Evolutionary conservation across 805 yeast species (phyloP).

Genomic region (Hanseniaspora guilliermondii): DNA sequence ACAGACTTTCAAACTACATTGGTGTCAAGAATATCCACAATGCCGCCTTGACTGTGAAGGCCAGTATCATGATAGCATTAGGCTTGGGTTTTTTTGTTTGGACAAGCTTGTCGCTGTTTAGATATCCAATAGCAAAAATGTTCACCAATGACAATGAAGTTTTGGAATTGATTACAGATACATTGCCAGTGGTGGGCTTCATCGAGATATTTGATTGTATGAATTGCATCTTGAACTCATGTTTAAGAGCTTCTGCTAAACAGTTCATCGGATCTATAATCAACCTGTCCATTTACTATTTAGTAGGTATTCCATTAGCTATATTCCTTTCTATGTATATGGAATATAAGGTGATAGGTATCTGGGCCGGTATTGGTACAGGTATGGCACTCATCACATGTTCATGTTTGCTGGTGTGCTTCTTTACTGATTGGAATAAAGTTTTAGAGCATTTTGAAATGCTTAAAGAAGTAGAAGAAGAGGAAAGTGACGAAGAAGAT

Average conservation of each 20-base stretch:
- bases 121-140: conserved; percentile 39
- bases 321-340: conserved; percentile 40
- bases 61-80: conserved; percentile 36
- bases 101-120: conserved; percentile 14
- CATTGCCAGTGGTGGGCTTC: conserved; percentile 50
- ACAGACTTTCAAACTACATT: conserved; percentile 59
- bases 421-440: conserved; percentile 42
- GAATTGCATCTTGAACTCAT: conserved; percentile 66
- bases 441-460: conserved; percentile 36
- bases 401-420: conserved; percentile 38
- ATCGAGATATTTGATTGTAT: conserved; percentile 61
- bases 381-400: conserved; percentile 41
- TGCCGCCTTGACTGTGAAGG: conserved; percentile 35
- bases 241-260: conserved; percentile 76
- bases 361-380: conserved; percentile 67
- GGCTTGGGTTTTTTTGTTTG: conserved; percentile 21
- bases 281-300: conserved; percentile 56
- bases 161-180: conserved; percentile 35
- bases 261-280: conserved; percentile 66
- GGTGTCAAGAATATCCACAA: conserved; percentile 42
- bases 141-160: conserved; percentile 55
- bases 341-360: conserved; percentile 43
- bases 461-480: conserved; percentile 28
- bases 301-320: conserved; percentile 64
- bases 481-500: conserved; percentile 23